Evolutionary conservation across 495 filamentous ascomycete species (phyloP), one percentile per base, ranked within the genome.

Genomic region (Penicillium samsonianum): DNA sequence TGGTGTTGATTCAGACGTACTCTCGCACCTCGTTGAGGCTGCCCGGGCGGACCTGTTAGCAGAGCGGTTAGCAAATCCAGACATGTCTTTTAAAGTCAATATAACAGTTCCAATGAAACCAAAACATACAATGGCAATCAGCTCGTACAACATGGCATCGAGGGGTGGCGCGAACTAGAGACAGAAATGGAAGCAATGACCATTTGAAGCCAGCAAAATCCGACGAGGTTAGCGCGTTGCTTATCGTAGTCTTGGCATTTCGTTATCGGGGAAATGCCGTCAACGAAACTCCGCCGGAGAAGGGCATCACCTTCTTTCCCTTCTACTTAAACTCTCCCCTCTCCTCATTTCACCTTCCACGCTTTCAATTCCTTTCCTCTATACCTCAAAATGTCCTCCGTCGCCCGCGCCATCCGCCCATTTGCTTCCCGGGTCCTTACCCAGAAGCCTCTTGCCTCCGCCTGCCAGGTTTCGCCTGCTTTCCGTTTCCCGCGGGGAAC

Each of bases 1-100:
- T 51, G 37, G 46, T 31, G 14, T 65, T 41, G 25, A 55, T 52
- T 51, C n/a, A 53, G 40, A 79, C 82, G 61, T 82, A 96, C 92
- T 98, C 94, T 82, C 94, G 94, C 65, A 97, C 91, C 79, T 98
- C 94, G 67, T 80, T 77, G 63, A 96, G 78, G 70, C 84, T 90
- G 79, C 88, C 89, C 50, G 90, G 88, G 65, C 93, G 93, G 79
- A 93, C 91, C 94, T 98, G 64, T 60, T 14, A 55, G 52, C 38
- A 43, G 47, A 35, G 17, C 53, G 35, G 45, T 61, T 52, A 65
- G 50, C 31, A 23, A 54, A 42, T 47, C 26, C n/a, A 16, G 5
- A 19, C 14, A 47, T 28, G 4, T 28, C 7, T 33, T 61, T 44
- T 2, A 6, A n/a, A 3, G 35, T 22, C 31, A 50, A 52, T 42